Percentiles rank a stretch among this genome's conserved stretches.
Evolutionary conservation across 2,329 filamentous ascomycete genomes (phyloP).

Genomic region (Dothideomycetes sp.): DNA sequence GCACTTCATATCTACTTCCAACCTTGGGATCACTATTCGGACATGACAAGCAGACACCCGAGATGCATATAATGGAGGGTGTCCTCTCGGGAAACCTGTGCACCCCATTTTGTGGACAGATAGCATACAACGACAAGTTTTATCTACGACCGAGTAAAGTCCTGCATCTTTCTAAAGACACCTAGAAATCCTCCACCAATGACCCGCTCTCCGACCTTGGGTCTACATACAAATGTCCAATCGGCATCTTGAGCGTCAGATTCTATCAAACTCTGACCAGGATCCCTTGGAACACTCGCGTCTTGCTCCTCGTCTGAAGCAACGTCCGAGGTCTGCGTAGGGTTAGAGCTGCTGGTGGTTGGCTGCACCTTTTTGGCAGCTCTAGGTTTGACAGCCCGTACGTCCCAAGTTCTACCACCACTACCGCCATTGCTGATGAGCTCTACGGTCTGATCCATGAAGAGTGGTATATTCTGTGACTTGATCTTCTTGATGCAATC

Average conservation of each 20-base stretch:
- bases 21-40: too few species aligned
- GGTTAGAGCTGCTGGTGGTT: slow-evolving; percentile 3
- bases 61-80: too few species aligned
- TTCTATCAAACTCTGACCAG: slow-evolving; percentile 2
- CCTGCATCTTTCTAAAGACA: slow-evolving; percentile 25
- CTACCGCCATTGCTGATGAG: slow-evolving; percentile 40
- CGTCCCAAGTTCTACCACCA: slow-evolving; percentile 56
- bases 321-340: slow-evolving; percentile 5
- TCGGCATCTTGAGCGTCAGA: slow-evolving; percentile 10
- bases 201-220: slow-evolving; percentile 31
- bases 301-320: slow-evolving; percentile 1
- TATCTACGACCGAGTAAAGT: not conserved
- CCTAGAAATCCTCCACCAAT: slow-evolving; percentile 32
- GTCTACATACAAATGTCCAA: slow-evolving; percentile 28
- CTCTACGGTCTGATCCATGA: slow-evolving; percentile 53
- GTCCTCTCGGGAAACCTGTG: too few species aligned
- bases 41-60: too few species aligned
- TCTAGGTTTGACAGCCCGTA: slow-evolving; percentile 42
- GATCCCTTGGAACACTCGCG: slow-evolving; percentile 1
- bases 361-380: slow-evolving; percentile 17
- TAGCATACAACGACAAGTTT: too few species aligned
- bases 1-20: too few species aligned
- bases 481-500: slow-evolving; percentile 51
- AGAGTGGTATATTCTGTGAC: slow-evolving; percentile 45
- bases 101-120: too few species aligned